phyloP scores from a whole-genome alignment of 2,329 filamentous ascomycete genomes.

The Aspergillus tubingensis region DNA sequence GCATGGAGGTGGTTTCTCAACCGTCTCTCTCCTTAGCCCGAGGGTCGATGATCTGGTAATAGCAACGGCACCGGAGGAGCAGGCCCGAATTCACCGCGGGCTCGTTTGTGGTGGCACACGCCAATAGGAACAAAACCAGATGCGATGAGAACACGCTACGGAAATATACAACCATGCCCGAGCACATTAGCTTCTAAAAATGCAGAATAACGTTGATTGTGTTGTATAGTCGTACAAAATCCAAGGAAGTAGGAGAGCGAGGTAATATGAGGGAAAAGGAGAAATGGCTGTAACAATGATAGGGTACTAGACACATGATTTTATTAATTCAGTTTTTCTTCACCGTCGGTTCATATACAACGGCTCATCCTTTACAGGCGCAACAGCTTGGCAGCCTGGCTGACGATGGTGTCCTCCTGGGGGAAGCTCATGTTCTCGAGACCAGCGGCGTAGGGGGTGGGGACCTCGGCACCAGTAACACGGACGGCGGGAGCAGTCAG shows the following conservation, averaged over 20 bases:
- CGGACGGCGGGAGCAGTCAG: conserved; percentile 90
- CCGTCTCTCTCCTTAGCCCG: not conserved
- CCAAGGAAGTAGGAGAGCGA: conserved; percentile 12
- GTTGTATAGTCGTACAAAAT: conserved; percentile 29
- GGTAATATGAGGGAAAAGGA: conserved; percentile 12
- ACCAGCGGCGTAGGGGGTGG: conserved; percentile 89
- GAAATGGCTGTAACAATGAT: conserved; percentile 22
- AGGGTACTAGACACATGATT: conserved; percentile 38
- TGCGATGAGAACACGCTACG: not conserved
- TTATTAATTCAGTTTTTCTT: conserved; percentile 30
- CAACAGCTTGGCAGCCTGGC: conserved; percentile 87
- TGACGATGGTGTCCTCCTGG: conserved; percentile 80
- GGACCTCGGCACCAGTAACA: conserved; percentile 94
- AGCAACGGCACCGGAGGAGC: not conserved
- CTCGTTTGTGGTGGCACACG: not conserved
- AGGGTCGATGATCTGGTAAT: not conserved
- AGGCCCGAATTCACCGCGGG: not conserved
- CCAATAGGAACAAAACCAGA: not conserved
- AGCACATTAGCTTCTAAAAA: conserved; percentile 11
- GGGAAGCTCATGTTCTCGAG: conserved; percentile 97
- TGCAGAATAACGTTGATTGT: conserved; percentile 20
- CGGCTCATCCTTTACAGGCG: conserved; percentile 59
- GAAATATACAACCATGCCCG: conserved; percentile 1
- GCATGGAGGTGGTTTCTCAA: too few species aligned
- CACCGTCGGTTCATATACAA: conserved; percentile 11